Percentiles rank a stretch among this genome's conserved stretches.
Evolutionary conservation across 2,329 filamentous ascomycete genomes (phyloP).

Genomic region (Aspergillus sp.): DNA sequence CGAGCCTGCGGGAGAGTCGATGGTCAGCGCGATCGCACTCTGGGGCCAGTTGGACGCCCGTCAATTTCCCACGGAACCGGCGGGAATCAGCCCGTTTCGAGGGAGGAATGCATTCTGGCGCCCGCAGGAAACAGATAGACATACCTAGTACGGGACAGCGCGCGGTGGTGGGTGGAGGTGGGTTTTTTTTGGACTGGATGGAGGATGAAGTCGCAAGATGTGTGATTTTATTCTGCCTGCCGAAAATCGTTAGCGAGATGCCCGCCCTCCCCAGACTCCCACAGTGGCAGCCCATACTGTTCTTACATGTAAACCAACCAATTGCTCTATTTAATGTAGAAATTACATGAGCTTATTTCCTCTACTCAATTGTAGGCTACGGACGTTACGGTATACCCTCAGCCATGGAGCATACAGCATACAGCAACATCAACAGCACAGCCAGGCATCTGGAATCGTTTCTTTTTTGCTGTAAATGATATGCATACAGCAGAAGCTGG

Average conservation of each 20-base stretch:
- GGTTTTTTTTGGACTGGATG: constrained; percentile 29
- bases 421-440: background rate
- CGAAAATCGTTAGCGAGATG: constrained; percentile 38
- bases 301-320: no score
- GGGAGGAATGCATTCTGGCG: constrained; percentile 11
- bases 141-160: constrained; percentile 26
- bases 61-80: constrained; percentile 17
- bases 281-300: no score
- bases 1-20: constrained; percentile 13
- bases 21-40: constrained; percentile 10
- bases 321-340: no score
- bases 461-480: constrained; percentile 33
- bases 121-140: constrained; percentile 16
- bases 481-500: constrained; percentile 34
- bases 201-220: constrained; percentile 29
- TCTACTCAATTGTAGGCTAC: no score
- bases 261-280: constrained; percentile 22
- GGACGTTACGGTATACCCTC: no score
- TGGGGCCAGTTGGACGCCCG: constrained; percentile 7
- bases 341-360: no score
- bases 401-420: background rate
- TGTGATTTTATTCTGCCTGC: constrained; percentile 31
- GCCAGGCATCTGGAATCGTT: constrained; percentile 31
- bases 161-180: constrained; percentile 26
- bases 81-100: constrained; percentile 16